Evolutionary conservation across 805 yeast genomes (phyloP).

Genomic region (Teunomyces kruisii): DNA sequence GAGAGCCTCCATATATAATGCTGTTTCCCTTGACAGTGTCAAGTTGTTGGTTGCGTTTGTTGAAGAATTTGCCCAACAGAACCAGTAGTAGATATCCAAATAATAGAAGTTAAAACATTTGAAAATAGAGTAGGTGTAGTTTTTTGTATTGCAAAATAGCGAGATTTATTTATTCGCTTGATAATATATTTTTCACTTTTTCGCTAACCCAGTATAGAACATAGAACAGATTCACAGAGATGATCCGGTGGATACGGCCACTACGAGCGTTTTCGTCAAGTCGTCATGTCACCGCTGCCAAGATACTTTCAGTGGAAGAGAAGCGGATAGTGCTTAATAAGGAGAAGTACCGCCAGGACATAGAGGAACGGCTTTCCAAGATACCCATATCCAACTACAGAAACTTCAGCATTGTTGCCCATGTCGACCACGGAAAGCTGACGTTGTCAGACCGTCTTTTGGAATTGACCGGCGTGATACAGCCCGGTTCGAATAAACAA

Average conservation of each 20-base stretch:
- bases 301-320: slow-evolving; percentile 19
- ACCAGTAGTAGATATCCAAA: slow-evolving; percentile 4
- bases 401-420: slow-evolving; percentile 94
- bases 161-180: too few relatives aligned
- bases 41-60: slow-evolving; percentile 57
- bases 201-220: not conserved
- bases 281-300: slow-evolving; percentile 2
- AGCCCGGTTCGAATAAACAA: slow-evolving; percentile 73
- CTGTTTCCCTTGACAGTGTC: slow-evolving; percentile 66
- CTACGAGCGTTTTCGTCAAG: slow-evolving; percentile 4
- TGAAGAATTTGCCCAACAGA: slow-evolving; percentile 53
- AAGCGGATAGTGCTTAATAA: slow-evolving; percentile 28
- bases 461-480: slow-evolving; percentile 86
- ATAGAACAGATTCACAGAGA: not conserved
- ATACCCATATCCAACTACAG: slow-evolving; percentile 84
- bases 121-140: too few relatives aligned
- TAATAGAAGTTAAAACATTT: not conserved
- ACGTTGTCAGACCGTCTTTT: slow-evolving; percentile 85
- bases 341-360: slow-evolving; percentile 30
- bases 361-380: slow-evolving; percentile 61
- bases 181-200: not conserved
- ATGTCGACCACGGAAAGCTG: slow-evolving; percentile 88
- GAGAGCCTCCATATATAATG: slow-evolving; percentile 90
- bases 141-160: too few relatives aligned
- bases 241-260: slow-evolving; percentile 3